Evolutionary conservation across 306 rosid species (phyloP), one percentile per base, ranked within the genome.

Genomic region (Quercus aquifolioides): DNA sequence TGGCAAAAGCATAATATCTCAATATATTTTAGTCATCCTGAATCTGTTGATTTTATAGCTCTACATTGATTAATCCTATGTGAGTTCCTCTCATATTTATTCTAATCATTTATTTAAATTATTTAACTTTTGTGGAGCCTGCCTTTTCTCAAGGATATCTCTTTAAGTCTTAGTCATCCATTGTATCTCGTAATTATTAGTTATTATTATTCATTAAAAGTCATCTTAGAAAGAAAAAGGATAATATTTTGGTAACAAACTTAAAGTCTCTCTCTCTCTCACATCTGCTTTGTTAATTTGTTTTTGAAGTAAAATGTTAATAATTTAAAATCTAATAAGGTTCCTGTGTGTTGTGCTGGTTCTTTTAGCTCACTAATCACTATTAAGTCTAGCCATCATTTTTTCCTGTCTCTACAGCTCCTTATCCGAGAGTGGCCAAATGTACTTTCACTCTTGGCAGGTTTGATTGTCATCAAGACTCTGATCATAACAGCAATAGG

Each of bases 371-470:
- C 30, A 17, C 28, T 12, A 51, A 14, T 63, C 30, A 11, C 28
- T 12, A 51, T 30, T 19, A 51, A 56, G 15, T 57, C 19, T 21
- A 67, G 71, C 14, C 49, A 3, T 25, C 51, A 62, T 74, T 43
- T 70, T 75, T 73, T 64, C 74, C 69, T 31, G 80, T 9, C 55
- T 74, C 31, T 91, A 88, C 97, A 95, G 99, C 90, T 96, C 81
- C 94, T 96, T 73, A 84, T 86, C 56, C 89, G 96, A 87, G 98
- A 96, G 86, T 96, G 99, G 99, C 99, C 99, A 76, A 96, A 96
- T 79, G 97, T 96, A 41, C 93, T 96, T 79, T 80, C 99, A 7
- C 99, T 96, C 76, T 86, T 96, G 89, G 98, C 86, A 26, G 99
- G 99, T 68, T 86, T 96, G 81, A 91, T 96, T 79, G 85, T 86